These are phyloP conservation scores for Cicer bijugum DNA, from an alignment of 306 rosid genomes.

Conservation along the genomic window DNA sequence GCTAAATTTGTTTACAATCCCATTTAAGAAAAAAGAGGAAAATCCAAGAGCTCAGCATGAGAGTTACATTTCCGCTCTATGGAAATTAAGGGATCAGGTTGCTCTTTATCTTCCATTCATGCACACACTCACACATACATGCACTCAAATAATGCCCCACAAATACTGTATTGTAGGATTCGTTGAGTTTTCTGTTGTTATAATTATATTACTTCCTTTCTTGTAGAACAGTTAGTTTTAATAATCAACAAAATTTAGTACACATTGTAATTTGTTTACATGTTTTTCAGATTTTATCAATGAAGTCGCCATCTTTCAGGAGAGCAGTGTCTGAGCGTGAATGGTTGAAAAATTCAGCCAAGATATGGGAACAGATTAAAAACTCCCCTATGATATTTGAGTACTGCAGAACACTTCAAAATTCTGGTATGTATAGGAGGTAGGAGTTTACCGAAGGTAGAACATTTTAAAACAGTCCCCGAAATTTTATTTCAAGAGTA, in stretches of 20 bases:
- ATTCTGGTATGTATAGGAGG: constrained; percentile 75
- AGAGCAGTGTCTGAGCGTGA: constrained; percentile 81
- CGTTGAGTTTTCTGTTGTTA: background rate
- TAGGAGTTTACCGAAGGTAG: constrained; percentile 34
- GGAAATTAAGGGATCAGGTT: constrained; percentile 87
- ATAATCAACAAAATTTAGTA: background rate
- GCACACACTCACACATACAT: background rate
- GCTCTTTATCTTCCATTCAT: constrained; percentile 34
- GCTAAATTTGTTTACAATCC: constrained; percentile 57
- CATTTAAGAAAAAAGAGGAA: constrained; percentile 67
- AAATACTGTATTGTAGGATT: background rate
- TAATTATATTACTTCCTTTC: background rate
- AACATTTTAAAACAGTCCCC: constrained; percentile 24
- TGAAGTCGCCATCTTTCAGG: constrained; percentile 64
- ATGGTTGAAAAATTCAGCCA: constrained; percentile 85
- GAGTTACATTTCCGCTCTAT: constrained; percentile 60
- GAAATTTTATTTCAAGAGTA: constrained; percentile 4
- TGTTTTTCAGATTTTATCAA: constrained; percentile 69
- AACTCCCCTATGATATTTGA: constrained; percentile 73
- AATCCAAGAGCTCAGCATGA: constrained; percentile 62
- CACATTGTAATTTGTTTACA: constrained; percentile 25
- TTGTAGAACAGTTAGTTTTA: constrained; percentile 1
- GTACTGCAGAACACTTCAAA: constrained; percentile 70
- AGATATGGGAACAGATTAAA: constrained; percentile 85
- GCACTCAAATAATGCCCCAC: background rate